Base-by-base conservation (phyloP, 352 stramenopile genomes). In the Pythium pectinolyticum region DNA sequence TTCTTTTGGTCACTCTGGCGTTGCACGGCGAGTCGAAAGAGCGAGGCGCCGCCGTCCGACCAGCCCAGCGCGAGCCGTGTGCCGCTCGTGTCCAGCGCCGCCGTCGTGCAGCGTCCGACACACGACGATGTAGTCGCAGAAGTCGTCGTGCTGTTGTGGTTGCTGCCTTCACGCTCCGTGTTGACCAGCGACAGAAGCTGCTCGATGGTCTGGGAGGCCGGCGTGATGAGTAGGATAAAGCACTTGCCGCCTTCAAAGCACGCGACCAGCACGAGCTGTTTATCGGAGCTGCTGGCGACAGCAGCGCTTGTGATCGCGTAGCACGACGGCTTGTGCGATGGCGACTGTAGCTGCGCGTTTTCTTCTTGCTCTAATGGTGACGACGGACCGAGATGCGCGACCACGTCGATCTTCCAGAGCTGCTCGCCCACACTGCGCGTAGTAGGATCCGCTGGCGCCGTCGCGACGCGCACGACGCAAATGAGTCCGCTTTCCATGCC, bases 321-420 rank as follows among this genome's bases (percentile, higher is more conserved):
- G 53, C 84, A 93, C 34, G 72, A 81, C 25, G 74, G 72, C 19
- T 50, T 50, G 22, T 10, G 22, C 11, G 32, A 15, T 32, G 53
- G 41, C 1, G 30, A 20, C 9, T 62, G 20, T 1, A 63, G 24
- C 22, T 47, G 20, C 12, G 5, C 19, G 30, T 41, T 40, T 1
- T 62, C 68, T 8, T 74, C 65, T 8, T 40, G 45, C 1, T n/a
- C n/a, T 6, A 31, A 20, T 7, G 39, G 15, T 12, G 45, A 37
- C 22, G 40, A 35, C 6, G 58, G 54, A 19, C 55, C 35, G 11
- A 92, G 51, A 39, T 93, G 84, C 7, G 77, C 71, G 1, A 84
- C 61, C 8, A 93, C 82, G 48, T 93, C 84, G 63, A 93, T 91
- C 63, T 90, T 90, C 84, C 84, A 93, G 7, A 90, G 70, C 37